Conservation (phyloP, 2,329 filamentous ascomycete genomes). For the Hypoxylon sp. region DNA sequence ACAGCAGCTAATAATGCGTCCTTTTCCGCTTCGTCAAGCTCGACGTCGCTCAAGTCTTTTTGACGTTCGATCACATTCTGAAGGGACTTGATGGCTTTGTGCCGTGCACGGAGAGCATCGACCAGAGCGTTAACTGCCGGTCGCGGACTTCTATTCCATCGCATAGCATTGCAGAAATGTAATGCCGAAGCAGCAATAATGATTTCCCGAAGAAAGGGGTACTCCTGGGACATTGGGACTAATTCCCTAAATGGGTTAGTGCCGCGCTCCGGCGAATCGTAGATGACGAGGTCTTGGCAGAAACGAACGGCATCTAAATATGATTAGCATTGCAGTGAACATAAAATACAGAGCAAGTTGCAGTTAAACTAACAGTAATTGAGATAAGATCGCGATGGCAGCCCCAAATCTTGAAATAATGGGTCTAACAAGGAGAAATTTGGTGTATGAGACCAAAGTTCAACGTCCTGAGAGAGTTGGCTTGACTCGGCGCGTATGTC, state of each 20-base stretch:
- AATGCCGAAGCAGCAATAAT: slow-evolving; percentile 65
- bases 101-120: slow-evolving; percentile 64
- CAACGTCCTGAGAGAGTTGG: background rate
- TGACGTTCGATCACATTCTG: slow-evolving; percentile 57
- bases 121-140: slow-evolving; percentile 57
- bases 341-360: background rate
- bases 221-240: slow-evolving; percentile 62
- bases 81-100: slow-evolving; percentile 62
- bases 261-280: slow-evolving; percentile 59
- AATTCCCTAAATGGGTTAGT: slow-evolving; percentile 66
- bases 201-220: slow-evolving; percentile 64
- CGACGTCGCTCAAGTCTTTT: slow-evolving; percentile 28
- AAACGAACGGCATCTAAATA: slow-evolving; percentile 55
- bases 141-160: slow-evolving; percentile 39
- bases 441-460: slow-evolving; percentile 21
- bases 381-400: slow-evolving; percentile 63
- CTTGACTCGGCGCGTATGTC: background rate
- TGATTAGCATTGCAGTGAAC: slow-evolving; percentile 14
- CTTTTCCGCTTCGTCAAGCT: slow-evolving; percentile 58
- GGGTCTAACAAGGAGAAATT: slow-evolving; percentile 64
- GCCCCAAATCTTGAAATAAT: slow-evolving; percentile 67
- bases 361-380: slow-evolving; percentile 63
- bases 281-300: slow-evolving; percentile 68
- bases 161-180: slow-evolving; percentile 63
- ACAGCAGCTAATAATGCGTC: slow-evolving; percentile 65